Evolutionary conservation across 768 basidiomycete genomes (phyloP).

Genomic region (Amanita thiersii): DNA sequence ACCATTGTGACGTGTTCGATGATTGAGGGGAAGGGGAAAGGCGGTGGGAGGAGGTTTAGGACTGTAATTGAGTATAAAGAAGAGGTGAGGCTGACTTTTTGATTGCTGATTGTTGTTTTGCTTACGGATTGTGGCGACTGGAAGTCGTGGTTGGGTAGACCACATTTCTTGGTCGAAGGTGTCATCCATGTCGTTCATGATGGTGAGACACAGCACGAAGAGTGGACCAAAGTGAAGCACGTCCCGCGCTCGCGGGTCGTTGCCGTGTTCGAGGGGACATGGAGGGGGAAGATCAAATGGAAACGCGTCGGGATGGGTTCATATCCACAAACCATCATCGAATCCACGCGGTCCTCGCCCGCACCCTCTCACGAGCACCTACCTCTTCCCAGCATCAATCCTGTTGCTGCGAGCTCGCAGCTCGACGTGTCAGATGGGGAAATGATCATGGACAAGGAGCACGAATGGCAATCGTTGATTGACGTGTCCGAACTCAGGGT

Average conservation of each 20-base stretch:
- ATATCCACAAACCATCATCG: constrained; percentile 23
- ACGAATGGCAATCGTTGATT: constrained; percentile 58
- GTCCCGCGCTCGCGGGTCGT: constrained; percentile 75
- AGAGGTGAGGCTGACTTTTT: constrained; percentile 50
- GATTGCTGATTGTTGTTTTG: background rate
- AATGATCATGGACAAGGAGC: constrained; percentile 39
- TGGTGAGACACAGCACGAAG: constrained; percentile 50
- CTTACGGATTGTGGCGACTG: background rate
- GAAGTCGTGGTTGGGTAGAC: constrained; percentile 83
- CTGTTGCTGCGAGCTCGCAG: constrained; percentile 34
- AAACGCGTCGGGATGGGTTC: constrained; percentile 45
- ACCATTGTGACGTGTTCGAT: constrained; percentile 78
- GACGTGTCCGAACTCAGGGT: constrained; percentile 65
- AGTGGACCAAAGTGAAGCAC: constrained; percentile 84
- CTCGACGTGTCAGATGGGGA: constrained; percentile 28
- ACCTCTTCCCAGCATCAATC: constrained; percentile 24
- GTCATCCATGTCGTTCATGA: constrained; percentile 79
- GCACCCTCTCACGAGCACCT: constrained; percentile 36
- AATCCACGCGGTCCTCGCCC: constrained; percentile 36
- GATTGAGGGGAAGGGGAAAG: constrained; percentile 31
- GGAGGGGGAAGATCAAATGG: constrained; percentile 81
- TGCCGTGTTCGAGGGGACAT: constrained; percentile 82
- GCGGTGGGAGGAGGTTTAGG: constrained; percentile 50
- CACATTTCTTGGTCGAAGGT: constrained; percentile 81
- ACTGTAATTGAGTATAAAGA: constrained; percentile 93